A percentile compares a stretch with the other conserved stretches of the same genome.
phyloP scores from a whole-genome alignment of 768 basidiomycete genomes.

The Mycena rosella region DNA sequence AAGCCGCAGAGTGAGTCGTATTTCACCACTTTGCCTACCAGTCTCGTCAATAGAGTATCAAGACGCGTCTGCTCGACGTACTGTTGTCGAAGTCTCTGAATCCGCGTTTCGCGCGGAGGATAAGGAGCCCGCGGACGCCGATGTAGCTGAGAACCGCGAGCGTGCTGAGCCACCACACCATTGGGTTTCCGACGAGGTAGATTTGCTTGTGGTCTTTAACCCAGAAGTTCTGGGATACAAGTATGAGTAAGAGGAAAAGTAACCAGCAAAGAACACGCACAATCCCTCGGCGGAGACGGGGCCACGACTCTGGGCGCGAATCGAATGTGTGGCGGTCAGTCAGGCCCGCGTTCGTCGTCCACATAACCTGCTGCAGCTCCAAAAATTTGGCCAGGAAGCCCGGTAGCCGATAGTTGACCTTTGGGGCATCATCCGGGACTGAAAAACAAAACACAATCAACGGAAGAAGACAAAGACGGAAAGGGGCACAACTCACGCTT shows the following conservation, averaged over 20 bases:
- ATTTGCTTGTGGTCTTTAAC: constrained; percentile 96
- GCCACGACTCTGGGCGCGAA: constrained; percentile 94
- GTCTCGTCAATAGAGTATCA: background rate
- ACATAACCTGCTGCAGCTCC: constrained; percentile 96
- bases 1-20: constrained; percentile 94
- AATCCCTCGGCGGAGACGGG: constrained; percentile 91
- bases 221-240: constrained; percentile 88
- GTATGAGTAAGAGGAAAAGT: constrained; percentile 15
- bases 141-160: constrained; percentile 77
- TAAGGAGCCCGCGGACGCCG: constrained; percentile 78
- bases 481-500: constrained; percentile 58
- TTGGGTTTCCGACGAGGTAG: constrained; percentile 94
- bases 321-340: constrained; percentile 97
- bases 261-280: constrained; percentile 61
- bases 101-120: constrained; percentile 92
- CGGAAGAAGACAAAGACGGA: background rate
- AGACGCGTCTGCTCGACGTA: constrained; percentile 53
- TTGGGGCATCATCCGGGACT: constrained; percentile 81
- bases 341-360: constrained; percentile 95
- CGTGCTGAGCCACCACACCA: constrained; percentile 92
- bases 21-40: constrained; percentile 86
- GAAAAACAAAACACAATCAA: constrained; percentile 13
- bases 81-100: constrained; percentile 94
- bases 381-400: constrained; percentile 92
- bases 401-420: constrained; percentile 92